These are phyloP conservation scores for Hippophae rhamnoides DNA, from an alignment of 306 rosid species.

Conservation along the genomic window DNA sequence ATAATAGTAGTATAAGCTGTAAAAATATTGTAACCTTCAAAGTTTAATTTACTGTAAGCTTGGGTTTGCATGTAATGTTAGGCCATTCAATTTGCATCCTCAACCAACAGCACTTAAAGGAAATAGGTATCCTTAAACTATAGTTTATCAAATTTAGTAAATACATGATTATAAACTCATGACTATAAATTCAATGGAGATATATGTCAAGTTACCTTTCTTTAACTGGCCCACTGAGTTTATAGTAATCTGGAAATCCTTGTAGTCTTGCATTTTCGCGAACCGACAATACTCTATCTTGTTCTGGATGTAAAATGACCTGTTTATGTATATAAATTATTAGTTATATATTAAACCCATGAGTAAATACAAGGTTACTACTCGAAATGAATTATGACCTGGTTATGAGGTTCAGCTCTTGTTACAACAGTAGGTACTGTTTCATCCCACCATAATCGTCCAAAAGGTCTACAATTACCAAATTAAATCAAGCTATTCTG, in stretches of 20 bases:
- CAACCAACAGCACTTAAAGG: too few relatives aligned
- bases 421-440: constrained; percentile 43
- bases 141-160: too few relatives aligned
- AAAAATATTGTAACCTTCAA: too few relatives aligned
- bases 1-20: too few relatives aligned
- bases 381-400: constrained; percentile 8
- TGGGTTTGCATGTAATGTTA: too few relatives aligned
- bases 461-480: constrained; percentile 30
- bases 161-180: too few relatives aligned
- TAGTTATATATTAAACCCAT: neutral
- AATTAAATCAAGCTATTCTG: too few relatives aligned
- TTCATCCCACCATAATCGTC: constrained; percentile 47
- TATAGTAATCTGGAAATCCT: constrained; percentile 71
- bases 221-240: constrained; percentile 48
- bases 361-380: neutral
- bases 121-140: too few relatives aligned
- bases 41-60: too few relatives aligned
- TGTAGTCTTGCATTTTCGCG: constrained; percentile 68
- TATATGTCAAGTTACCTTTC: constrained; percentile 36
- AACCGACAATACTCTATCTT: constrained; percentile 50
- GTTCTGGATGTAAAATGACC: constrained; percentile 45
- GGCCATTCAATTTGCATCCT: too few relatives aligned
- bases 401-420: constrained; percentile 46
- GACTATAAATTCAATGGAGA: too few relatives aligned
- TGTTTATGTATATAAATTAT: neutral